phyloP scores from a whole-genome alignment of 768 basidiomycete species.

The Rhodotorula kratochvilovae region DNA sequence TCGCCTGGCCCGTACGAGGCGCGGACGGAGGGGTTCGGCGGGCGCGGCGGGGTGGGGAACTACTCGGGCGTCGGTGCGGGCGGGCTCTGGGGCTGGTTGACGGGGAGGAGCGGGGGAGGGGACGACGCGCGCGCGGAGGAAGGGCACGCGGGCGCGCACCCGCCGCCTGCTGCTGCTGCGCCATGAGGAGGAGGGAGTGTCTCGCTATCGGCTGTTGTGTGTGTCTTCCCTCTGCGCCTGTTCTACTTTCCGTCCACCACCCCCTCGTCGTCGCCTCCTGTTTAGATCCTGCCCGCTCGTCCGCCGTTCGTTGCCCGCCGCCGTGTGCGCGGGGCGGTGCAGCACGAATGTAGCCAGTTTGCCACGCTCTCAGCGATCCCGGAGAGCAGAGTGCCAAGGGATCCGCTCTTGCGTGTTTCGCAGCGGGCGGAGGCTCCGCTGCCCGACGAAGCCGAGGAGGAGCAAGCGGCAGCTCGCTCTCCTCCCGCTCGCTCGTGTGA shows the following conservation, averaged over 20 bases:
- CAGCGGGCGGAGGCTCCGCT: too few species aligned
- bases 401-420: too few species aligned
- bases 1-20: slow-evolving; percentile 6
- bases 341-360: too few species aligned
- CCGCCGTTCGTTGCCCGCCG: too few species aligned
- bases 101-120: not conserved
- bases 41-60: not conserved
- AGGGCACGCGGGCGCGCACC: not conserved
- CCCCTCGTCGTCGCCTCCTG: not conserved
- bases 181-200: not conserved
- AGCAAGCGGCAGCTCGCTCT: too few species aligned
- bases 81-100: slow-evolving; percentile 14
- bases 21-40: slow-evolving; percentile 1
- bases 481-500: too few species aligned
- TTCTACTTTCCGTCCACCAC: not conserved
- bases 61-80: not conserved
- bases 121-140: not conserved
- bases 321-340: too few species aligned
- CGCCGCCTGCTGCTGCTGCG: not conserved
- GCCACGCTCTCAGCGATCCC: too few species aligned
- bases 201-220: not conserved
- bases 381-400: too few species aligned
- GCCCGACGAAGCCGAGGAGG: too few species aligned
- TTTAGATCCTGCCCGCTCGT: too few species aligned
- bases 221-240: slow-evolving; percentile 2